phyloP scores from a whole-genome alignment of 805 yeast species.

The Metschnikowia bowlesiae region DNA sequence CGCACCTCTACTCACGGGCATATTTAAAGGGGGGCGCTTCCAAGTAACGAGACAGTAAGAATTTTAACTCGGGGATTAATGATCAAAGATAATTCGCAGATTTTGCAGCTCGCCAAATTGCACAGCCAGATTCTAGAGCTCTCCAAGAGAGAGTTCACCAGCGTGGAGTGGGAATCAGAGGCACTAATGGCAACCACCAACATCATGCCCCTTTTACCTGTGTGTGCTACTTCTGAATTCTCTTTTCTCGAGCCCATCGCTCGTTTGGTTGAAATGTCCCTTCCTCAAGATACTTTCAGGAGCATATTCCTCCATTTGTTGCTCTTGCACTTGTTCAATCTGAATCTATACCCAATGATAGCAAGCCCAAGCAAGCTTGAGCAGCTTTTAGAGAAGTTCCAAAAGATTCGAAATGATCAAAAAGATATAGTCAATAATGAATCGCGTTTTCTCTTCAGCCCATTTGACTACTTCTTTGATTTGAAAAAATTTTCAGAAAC shows the following conservation, averaged over 20 bases:
- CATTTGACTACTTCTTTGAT: constrained; percentile 7
- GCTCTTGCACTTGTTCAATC: constrained; percentile 8
- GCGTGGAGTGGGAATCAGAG: neutral
- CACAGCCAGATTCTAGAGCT: neutral
- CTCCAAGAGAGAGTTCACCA: neutral
- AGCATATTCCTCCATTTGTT: constrained; percentile 7
- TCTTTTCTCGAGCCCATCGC: constrained; percentile 4
- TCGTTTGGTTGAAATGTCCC: neutral
- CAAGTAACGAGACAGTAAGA: neutral
- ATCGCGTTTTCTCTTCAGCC: neutral
- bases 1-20: neutral
- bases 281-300: neutral
- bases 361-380: neutral
- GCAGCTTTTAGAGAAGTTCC: neutral
- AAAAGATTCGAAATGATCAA: neutral
- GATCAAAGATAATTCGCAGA: constrained; percentile 2
- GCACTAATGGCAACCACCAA: neutral
- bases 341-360: neutral
- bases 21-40: neutral
- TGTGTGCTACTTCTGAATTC: neutral
- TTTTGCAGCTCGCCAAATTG: neutral
- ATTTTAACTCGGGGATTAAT: neutral
- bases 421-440: neutral
- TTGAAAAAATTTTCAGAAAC: constrained; percentile 1
- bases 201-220: neutral